These are phyloP conservation scores for Penicillium pancosmium DNA, from an alignment of 495 filamentous ascomycete genomes.

Conservation along the genomic window DNA sequence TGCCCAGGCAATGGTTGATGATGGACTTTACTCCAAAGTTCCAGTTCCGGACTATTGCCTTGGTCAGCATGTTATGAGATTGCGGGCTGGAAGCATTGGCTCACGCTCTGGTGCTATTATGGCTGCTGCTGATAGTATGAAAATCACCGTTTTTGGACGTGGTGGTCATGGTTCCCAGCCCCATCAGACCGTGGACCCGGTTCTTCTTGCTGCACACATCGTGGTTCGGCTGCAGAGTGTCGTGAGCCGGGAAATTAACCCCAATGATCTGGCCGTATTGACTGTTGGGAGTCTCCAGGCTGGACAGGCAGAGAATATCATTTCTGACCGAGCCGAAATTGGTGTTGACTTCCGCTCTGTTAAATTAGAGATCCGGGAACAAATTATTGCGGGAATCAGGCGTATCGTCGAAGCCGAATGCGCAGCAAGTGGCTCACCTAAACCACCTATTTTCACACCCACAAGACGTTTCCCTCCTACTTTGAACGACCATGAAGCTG, in stretches of 20 bases:
- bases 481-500: conserved; percentile 37
- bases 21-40: conserved; percentile 51
- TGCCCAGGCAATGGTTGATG: conserved; percentile 57
- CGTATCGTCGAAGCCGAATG: conserved; percentile 58
- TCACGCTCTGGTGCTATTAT: conserved; percentile 45
- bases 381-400: conserved; percentile 42
- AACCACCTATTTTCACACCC: conserved; percentile 44
- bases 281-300: conserved; percentile 55
- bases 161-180: conserved; percentile 56
- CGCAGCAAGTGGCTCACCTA: conserved; percentile 47
- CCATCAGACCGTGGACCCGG: conserved; percentile 55
- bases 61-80: conserved; percentile 55
- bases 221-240: conserved; percentile 54
- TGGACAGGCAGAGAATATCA: conserved; percentile 57
- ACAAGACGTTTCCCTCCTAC: conserved; percentile 51
- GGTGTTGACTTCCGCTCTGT: conserved; percentile 50
- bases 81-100: conserved; percentile 46
- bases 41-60: conserved; percentile 54
- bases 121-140: conserved; percentile 53
- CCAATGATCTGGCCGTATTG: conserved; percentile 51
- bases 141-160: conserved; percentile 52
- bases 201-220: conserved; percentile 50
- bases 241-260: conserved; percentile 52
- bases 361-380: conserved; percentile 40
- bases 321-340: conserved; percentile 50